These are phyloP conservation scores for Theileria annulata DNA, from an alignment of 169 alveolate species.

Conservation along the genomic window DNA sequence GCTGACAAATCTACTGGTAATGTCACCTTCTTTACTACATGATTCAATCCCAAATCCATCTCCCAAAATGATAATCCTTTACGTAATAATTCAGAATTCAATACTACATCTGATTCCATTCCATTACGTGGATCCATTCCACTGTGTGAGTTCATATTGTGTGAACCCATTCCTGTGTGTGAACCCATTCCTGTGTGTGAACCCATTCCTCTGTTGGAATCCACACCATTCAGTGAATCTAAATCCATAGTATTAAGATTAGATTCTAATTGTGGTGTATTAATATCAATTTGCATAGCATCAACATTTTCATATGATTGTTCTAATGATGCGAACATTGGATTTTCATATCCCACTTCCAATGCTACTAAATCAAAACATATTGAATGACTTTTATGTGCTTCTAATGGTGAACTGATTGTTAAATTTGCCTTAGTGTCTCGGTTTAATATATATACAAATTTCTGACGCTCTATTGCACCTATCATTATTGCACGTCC, in stretches of 20 bases:
- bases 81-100: constrained; percentile 84
- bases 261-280: too few relatives aligned
- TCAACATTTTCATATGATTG: constrained; percentile 85
- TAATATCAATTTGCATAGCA: constrained; percentile 79
- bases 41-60: constrained; percentile 99
- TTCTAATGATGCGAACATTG: constrained; percentile 97
- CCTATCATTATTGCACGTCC: constrained; percentile 99
- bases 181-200: too few relatives aligned
- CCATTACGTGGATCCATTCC: too few relatives aligned
- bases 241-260: too few relatives aligned
- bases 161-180: too few relatives aligned
- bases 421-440: constrained; percentile 92
- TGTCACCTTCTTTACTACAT: constrained; percentile 92
- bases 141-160: too few relatives aligned
- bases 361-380: constrained; percentile 92
- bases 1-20: constrained; percentile 84
- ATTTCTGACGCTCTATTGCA: constrained; percentile 98
- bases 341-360: constrained; percentile 95
- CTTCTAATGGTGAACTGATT: constrained; percentile 96
- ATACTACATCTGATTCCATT: constrained; percentile 23
- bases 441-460: constrained; percentile 95
- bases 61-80: constrained; percentile 93
- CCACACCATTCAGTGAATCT: constrained; percentile 23
- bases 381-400: constrained; percentile 92
- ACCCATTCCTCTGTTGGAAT: too few relatives aligned